Percentiles rank a stretch among this genome's conserved stretches.
Conservation (phyloP, 2,329 filamentous ascomycete genomes). For the Aspergillus fructus region DNA sequence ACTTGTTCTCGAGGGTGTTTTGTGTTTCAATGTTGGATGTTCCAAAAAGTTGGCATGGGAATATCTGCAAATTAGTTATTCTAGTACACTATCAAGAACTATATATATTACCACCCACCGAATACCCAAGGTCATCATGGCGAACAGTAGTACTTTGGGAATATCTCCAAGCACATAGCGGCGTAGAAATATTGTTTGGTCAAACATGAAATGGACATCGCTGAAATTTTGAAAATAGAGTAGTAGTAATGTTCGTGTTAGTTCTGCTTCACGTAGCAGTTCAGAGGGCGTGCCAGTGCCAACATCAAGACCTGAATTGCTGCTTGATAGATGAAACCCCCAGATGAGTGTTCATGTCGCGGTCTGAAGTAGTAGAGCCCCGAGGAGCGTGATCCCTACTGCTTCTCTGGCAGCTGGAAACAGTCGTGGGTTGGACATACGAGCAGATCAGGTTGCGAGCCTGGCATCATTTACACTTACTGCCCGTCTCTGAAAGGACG, state of each 20-base stretch:
- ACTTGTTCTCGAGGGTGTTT: no score
- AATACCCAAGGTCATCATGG: neutral
- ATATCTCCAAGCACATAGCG: neutral
- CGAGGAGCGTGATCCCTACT: neutral
- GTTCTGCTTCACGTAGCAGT: neutral
- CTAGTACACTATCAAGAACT: neutral
- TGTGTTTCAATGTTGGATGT: no score
- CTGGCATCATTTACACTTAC: neutral
- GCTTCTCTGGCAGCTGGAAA: neutral
- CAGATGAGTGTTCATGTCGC: neutral
- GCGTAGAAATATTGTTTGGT: neutral
- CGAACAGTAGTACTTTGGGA: neutral
- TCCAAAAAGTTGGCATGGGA: neutral
- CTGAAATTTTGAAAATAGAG: neutral
- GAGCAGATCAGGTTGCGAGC: neutral
- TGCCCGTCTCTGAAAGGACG: neutral
- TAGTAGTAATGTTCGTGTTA: neutral
- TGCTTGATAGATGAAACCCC: neutral
- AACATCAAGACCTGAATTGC: neutral
- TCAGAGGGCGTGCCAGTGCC: neutral
- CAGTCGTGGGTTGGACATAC: neutral
- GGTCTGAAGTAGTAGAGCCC: neutral
- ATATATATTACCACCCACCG: neutral
- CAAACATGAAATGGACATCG: conserved; percentile 1
- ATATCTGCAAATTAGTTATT: neutral